Base-by-base conservation (phyloP, 345 rosid genomes). In the Barbarea vulgaris region DNA sequence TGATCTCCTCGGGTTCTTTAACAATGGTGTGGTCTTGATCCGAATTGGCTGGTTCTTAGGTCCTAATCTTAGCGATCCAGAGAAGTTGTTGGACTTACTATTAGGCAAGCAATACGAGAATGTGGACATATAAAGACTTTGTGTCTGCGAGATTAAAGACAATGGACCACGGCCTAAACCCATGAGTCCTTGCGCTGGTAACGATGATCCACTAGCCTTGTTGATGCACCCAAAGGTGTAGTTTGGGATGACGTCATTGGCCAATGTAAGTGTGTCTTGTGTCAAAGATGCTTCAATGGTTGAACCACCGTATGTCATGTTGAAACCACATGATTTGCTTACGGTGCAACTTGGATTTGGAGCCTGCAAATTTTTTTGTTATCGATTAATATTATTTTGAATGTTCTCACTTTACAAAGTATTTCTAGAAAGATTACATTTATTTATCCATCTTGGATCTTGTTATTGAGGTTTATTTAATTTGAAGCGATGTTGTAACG, bases 61-160 rank as follows among this genome's bases (percentile, higher is more conserved):
- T 24, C 99, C 98, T 33, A 95, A 86, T 64, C 93, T 85, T 59
- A 95, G 48, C 8, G 99, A 86, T 64, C 99, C 98, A 9, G 99
- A 89, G 81, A 92, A 95, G 76, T 81, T 89, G 7, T 61, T 52
- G 0, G 96, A 75, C 90, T 79, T 92, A 62, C 87, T 85, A 76
- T 86, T 88, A 9, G 99, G 99, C 78, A 95, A 80, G 81, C 99
- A 95, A 50, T 90, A 95, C 0, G 99, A 95, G 79, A 95, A 95
- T 1, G 97, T 90, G 17, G 94, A 87, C 48, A 80, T 70, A 75
- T 90, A 95, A 2, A 92, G 80, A 67, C 52, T 75, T 74, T 88
- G 89, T 77, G 98, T 80, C 68, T 95, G 99, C 2, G 97, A 88
- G 63, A 89, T 52, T 15, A 95, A 72, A 1, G 99, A 95, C 15